phyloP scores from a whole-genome alignment of 345 rosid species.

The Eucalyptus leucophloia region DNA sequence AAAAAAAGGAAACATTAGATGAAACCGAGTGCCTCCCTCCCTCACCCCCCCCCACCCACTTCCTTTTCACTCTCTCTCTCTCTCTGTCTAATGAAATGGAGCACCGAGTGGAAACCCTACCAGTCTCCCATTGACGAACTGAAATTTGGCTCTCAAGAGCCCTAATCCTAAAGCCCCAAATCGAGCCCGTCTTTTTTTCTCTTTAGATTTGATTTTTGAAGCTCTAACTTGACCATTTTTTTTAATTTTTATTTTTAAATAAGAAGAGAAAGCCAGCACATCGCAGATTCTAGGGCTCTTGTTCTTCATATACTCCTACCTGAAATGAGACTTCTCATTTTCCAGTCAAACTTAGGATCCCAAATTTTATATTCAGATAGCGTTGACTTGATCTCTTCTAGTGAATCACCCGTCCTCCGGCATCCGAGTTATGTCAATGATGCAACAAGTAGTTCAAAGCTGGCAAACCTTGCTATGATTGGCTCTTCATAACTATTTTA shows the following conservation, averaged over 20 bases:
- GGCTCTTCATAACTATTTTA: no score
- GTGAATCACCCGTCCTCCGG: background rate
- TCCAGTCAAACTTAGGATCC: background rate
- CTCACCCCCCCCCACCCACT: no score
- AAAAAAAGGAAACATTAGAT: background rate
- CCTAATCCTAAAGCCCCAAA: background rate
- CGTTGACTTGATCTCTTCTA: background rate
- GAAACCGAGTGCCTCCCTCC: no score
- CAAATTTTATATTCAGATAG: background rate
- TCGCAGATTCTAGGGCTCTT: background rate
- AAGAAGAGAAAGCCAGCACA: background rate
- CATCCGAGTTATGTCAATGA: background rate
- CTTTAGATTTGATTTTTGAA: background rate
- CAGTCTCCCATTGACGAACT: background rate
- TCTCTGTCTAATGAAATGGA: no score
- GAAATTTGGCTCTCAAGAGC: background rate
- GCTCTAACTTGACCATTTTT: background rate
- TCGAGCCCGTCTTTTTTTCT: background rate
- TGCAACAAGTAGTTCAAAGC: background rate
- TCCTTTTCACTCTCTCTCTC: no score
- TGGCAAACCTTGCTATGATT: no score
- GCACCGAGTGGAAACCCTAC: no score
- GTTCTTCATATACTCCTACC: background rate
- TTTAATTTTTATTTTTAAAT: no score
- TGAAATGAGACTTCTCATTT: background rate